These are phyloP conservation scores for Ceratobasidium sp. DNA, from an alignment of 1,284 basidiomycete genomes.

Conservation along the genomic window DNA sequence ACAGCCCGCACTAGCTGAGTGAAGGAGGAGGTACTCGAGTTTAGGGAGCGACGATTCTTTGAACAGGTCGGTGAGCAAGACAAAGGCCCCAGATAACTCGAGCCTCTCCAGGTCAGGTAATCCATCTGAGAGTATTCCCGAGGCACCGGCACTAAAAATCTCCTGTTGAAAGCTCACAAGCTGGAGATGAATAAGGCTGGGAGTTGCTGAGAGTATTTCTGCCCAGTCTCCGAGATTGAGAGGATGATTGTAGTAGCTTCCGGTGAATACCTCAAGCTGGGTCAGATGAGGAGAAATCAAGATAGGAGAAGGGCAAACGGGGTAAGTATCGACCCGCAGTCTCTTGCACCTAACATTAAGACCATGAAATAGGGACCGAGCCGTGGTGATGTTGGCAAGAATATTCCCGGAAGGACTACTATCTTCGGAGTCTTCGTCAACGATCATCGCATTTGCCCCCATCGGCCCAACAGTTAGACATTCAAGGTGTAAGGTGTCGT, in stretches of 20 bases:
- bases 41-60: not conserved
- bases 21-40: not conserved
- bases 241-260: not conserved
- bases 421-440: not conserved
- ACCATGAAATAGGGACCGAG: not conserved
- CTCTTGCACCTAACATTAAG: not conserved
- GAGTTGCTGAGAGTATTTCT: not conserved
- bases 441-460: not conserved
- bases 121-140: not conserved
- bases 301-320: not conserved
- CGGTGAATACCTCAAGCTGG: not conserved
- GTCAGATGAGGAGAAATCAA: slow-evolving; percentile 10
- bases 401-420: not conserved
- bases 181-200: slow-evolving; percentile 4
- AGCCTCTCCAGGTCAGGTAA: not conserved
- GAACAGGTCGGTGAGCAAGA: not conserved
- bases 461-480: slow-evolving; percentile 15
- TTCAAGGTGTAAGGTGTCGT: not conserved
- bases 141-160: not conserved
- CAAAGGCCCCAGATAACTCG: not conserved
- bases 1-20: not conserved
- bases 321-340: not conserved
- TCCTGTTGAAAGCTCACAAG: not conserved
- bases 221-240: not conserved
- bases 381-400: not conserved